A percentile compares a stretch with the other conserved stretches of the same genome.
These are phyloP conservation scores for Fusarium miscanthi DNA, from an alignment of 2,329 filamentous ascomycete species.

Conservation along the genomic window DNA sequence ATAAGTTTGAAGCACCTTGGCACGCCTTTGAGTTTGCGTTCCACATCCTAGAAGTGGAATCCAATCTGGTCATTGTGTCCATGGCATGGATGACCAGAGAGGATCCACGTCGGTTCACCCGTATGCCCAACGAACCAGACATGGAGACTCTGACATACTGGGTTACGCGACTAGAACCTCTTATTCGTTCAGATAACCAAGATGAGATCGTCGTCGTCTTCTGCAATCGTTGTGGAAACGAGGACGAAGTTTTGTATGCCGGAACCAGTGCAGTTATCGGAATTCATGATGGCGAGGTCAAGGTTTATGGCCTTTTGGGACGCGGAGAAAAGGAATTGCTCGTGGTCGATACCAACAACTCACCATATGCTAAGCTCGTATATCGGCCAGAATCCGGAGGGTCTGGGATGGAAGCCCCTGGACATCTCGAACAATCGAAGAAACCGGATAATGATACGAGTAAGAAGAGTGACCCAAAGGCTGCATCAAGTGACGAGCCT, in stretches of 20 bases:
- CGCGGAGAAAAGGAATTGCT: slow-evolving; percentile 75
- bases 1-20: slow-evolving; percentile 55
- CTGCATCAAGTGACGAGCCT: not conserved
- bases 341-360: not conserved
- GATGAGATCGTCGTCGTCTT: slow-evolving; percentile 77
- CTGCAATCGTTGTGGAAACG: slow-evolving; percentile 75
- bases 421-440: not conserved
- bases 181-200: slow-evolving; percentile 62
- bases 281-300: slow-evolving; percentile 72
- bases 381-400: not conserved
- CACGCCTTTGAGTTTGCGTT: slow-evolving; percentile 58
- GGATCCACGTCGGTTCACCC: slow-evolving; percentile 59
- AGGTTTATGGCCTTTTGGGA: slow-evolving; percentile 75
- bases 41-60: slow-evolving; percentile 65
- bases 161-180: slow-evolving; percentile 75
- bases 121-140: slow-evolving; percentile 69
- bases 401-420: not conserved
- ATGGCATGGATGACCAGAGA: slow-evolving; percentile 82
- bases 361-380: not conserved
- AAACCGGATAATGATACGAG: not conserved
- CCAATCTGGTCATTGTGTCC: slow-evolving; percentile 74
- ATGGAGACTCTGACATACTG: slow-evolving; percentile 81
- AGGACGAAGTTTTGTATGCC: slow-evolving; percentile 74
- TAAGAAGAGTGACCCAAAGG: not conserved
- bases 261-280: slow-evolving; percentile 79